Conservation (phyloP, 176 grass and related monocot genomes). For the Juncus inflexus region DNA sequence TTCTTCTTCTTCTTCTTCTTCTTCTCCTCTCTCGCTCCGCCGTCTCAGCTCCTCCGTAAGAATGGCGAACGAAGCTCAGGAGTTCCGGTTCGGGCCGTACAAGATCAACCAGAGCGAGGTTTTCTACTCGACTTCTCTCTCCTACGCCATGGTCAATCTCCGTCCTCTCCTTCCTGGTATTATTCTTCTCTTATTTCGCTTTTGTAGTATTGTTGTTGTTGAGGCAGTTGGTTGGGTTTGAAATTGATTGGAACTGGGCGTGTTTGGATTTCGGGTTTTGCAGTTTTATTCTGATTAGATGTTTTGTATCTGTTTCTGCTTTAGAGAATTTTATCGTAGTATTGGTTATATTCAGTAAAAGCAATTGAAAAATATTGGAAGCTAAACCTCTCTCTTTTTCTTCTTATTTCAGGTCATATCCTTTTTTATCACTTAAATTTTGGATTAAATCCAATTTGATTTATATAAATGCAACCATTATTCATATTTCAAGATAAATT, state of each 20-base stretch:
- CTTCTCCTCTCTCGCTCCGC: slow-evolving; percentile 22
- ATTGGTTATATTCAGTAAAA: not conserved
- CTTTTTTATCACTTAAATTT: slow-evolving; percentile 28
- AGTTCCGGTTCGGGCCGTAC: slow-evolving; percentile 71
- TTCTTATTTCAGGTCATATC: slow-evolving; percentile 80
- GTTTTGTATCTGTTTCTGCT: not conserved
- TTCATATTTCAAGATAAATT: not conserved
- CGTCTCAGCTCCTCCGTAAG: not conserved
- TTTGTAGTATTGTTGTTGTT: not conserved
- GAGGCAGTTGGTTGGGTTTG: not conserved
- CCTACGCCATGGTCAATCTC: slow-evolving; percentile 92
- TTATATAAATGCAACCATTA: too few species aligned
- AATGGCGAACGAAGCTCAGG: slow-evolving; percentile 23
- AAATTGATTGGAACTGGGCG: not conserved
- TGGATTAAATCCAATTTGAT: not conserved
- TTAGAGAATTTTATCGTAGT: not conserved
- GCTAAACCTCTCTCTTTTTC: slow-evolving; percentile 1
- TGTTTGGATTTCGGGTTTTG: not conserved
- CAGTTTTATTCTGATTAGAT: not conserved
- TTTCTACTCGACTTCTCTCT: slow-evolving; percentile 66
- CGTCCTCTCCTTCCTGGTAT: slow-evolving; percentile 69
- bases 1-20: slow-evolving; percentile 4
- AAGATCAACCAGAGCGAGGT: slow-evolving; percentile 70
- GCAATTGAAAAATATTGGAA: not conserved
- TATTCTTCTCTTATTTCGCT: not conserved